phyloP scores from a whole-genome alignment of 2,329 filamentous ascomycete species.

The Juglanconis sp. region DNA sequence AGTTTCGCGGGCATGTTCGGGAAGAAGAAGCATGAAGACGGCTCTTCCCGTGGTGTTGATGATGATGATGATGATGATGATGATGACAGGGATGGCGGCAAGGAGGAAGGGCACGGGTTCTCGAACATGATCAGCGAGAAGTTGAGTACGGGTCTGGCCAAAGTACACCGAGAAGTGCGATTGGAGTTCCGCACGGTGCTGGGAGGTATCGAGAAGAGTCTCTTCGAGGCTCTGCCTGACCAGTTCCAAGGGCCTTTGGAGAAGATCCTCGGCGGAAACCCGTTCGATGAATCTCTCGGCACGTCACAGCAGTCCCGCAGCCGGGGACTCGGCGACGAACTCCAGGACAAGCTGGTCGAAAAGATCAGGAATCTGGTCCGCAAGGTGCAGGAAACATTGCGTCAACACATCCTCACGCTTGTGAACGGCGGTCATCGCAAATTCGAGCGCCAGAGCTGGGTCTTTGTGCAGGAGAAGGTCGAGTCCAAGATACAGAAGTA shows the following conservation, averaged over 20 bases:
- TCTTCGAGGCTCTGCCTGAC: slow-evolving; percentile 43
- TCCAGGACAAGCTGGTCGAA: slow-evolving; percentile 40
- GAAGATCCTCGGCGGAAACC: slow-evolving; percentile 45
- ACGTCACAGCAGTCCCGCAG: slow-evolving; percentile 23
- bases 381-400: slow-evolving; percentile 44
- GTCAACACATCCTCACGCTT: slow-evolving; percentile 40
- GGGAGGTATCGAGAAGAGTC: slow-evolving; percentile 41
- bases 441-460: slow-evolving; percentile 44
- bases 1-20: slow-evolving; percentile 40
- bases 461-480: slow-evolving; percentile 44
- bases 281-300: slow-evolving; percentile 40
- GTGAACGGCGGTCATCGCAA: slow-evolving; percentile 46
- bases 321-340: slow-evolving; percentile 40
- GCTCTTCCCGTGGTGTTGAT: slow-evolving; percentile 28
- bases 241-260: slow-evolving; percentile 41
- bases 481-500: slow-evolving; percentile 45
- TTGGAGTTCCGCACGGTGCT: slow-evolving; percentile 44
- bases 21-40: slow-evolving; percentile 32
- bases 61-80: slow-evolving; percentile 25
- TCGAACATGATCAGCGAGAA: slow-evolving; percentile 46
- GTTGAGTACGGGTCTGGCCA: slow-evolving; percentile 40
- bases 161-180: slow-evolving; percentile 42
- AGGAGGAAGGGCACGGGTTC: slow-evolving; percentile 34
- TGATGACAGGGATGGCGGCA: slow-evolving; percentile 26
- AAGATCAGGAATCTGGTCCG: slow-evolving; percentile 42